phyloP scores from a whole-genome alignment of 108 stramenopile species.

The Fragilaria crotonensis region DNA sequence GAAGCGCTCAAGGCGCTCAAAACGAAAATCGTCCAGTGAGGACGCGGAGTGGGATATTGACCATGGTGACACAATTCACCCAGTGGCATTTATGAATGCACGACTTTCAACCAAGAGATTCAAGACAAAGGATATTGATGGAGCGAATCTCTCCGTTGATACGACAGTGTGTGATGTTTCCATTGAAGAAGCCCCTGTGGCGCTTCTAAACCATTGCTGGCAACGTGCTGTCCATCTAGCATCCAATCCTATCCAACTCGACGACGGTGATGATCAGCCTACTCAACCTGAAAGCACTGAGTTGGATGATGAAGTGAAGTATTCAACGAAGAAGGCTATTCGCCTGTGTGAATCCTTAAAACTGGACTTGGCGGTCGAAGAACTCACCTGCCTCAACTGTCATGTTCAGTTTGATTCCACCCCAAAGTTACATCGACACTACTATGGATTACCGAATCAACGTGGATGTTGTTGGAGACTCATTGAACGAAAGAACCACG shows the following conservation, averaged over 20 bases:
- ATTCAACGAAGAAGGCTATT: not conserved
- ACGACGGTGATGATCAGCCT: not conserved
- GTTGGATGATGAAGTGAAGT: not conserved
- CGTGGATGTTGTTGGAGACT: conserved; percentile 20
- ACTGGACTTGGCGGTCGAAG: not conserved
- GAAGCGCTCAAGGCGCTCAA: not conserved
- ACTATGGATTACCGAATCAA: conserved; percentile 12
- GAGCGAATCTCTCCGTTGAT: not conserved
- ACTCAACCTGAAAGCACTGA: not conserved
- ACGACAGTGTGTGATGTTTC: not conserved
- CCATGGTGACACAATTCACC: conserved; percentile 25
- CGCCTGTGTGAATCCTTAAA: not conserved
- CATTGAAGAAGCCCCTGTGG: conserved; percentile 10
- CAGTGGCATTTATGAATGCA: conserved; percentile 17
- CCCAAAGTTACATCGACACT: conserved; percentile 12
- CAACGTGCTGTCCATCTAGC: conserved; percentile 33
- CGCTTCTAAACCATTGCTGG: conserved; percentile 30
- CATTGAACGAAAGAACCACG: conserved; percentile 6
- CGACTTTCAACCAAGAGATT: conserved; percentile 14
- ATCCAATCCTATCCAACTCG: conserved; percentile 7
- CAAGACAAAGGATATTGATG: not conserved
- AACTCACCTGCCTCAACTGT: conserved; percentile 14
- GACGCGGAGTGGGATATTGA: conserved; percentile 24
- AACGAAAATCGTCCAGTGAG: not conserved
- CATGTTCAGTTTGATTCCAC: conserved; percentile 7